A percentile compares a stretch with the other conserved stretches of the same genome.
phyloP scores from a whole-genome alignment of 2,329 filamentous ascomycete genomes.

The Microsporum canis region DNA sequence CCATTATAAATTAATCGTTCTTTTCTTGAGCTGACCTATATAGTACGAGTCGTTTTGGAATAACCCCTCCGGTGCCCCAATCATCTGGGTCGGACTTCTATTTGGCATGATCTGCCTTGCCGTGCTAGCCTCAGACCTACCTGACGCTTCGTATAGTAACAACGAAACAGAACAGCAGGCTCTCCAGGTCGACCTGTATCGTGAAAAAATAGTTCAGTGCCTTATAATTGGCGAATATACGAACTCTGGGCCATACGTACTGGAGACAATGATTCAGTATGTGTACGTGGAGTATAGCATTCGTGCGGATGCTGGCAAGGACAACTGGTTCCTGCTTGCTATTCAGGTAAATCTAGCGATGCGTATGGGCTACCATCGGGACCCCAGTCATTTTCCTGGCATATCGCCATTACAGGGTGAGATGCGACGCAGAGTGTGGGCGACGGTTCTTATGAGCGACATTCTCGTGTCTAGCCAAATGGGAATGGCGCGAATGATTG shows the following conservation, averaged over 20 bases:
- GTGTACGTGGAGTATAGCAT: constrained; percentile 44
- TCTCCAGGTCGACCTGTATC: constrained; percentile 16
- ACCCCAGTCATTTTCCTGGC: constrained; percentile 43
- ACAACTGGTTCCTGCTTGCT: constrained; percentile 44
- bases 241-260: constrained; percentile 39
- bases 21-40: neutral
- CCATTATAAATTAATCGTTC: neutral
- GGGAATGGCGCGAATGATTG: constrained; percentile 51
- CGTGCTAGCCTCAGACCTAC: neutral
- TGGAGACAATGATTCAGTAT: constrained; percentile 47
- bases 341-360: constrained; percentile 49
- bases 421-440: constrained; percentile 37
- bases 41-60: constrained; percentile 37
- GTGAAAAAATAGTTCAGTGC: constrained; percentile 39
- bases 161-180: constrained; percentile 4
- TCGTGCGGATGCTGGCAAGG: constrained; percentile 42
- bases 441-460: constrained; percentile 44
- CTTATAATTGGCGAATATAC: constrained; percentile 45
- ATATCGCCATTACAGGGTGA: constrained; percentile 48
- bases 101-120: constrained; percentile 31
- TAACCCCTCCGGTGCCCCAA: constrained; percentile 26
- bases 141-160: neutral
- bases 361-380: constrained; percentile 51
- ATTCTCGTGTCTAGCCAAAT: constrained; percentile 52
- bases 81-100: constrained; percentile 37